Evolutionary conservation across 2,329 filamentous ascomycete species (phyloP), one percentile per base, ranked within the genome.

Genomic region (Myriosclerotinia scirpicola): DNA sequence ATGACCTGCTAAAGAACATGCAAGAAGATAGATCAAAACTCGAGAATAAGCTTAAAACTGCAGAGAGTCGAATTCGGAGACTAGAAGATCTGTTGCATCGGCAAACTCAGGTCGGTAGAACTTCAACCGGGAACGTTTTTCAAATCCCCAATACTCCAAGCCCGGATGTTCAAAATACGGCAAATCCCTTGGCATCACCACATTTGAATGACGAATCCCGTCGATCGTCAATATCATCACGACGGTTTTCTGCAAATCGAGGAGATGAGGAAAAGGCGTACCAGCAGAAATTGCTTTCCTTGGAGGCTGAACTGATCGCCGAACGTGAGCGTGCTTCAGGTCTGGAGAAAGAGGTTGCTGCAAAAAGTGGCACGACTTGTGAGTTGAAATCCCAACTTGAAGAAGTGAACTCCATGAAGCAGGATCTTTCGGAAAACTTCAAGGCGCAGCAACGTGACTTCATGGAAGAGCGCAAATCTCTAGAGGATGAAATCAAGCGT

Each of bases 341-440:
- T 5, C 79, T 95, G 14, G 89, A 94, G 71, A 89, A 88, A 72
- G 91, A 96, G 69, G 83, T 90, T 3, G 82, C 84, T 64, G 79
- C 81, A 3, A 83, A 84, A 62, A 81, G 76, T 70, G 85, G 81
- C 61, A 84, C 83, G 71, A 86, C 85, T 75, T 84, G 81, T 72
- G 84, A 86, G 72, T 85, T 85, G 75, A 88, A 84, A 80, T 85
- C 81, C 74, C 89, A 88, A 73, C 85, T 97, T 69, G 87, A 95
- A 70, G 94, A 98, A 77, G 91, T 87, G 7, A 92, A 95, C 72
- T 93, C 92, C 3, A 97, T 91, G 0, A 99, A 99, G 78, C 90
- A 91, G 73, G 95, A 98, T 77, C 85, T 99, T 12, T 87, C 99
- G 79, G 90, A 92, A 71, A 99, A 99, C 75, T 92, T 99, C 80